A percentile compares a stretch with the other conserved stretches of the same genome.
Conservation (phyloP, 805 yeast species). For the Jamesozyma jinghongensis region DNA sequence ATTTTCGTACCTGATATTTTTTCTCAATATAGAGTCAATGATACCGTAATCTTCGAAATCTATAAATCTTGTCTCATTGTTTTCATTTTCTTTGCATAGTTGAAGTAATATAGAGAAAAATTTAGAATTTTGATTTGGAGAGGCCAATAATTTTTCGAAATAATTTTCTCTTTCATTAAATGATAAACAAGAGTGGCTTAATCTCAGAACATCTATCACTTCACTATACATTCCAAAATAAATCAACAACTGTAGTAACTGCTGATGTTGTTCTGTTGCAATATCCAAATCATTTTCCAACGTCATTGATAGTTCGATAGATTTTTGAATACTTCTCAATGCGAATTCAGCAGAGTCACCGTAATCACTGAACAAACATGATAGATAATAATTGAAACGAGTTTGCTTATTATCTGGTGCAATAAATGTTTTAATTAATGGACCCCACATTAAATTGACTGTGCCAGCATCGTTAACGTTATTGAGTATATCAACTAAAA, state of each 20-base stretch:
- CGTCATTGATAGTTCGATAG: slow-evolving; percentile 19
- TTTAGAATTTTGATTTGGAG: slow-evolving; percentile 9
- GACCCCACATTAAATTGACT: slow-evolving; percentile 15
- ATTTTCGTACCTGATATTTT: slow-evolving; percentile 6
- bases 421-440: slow-evolving; percentile 15
- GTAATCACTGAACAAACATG: slow-evolving; percentile 18
- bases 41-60: slow-evolving; percentile 19
- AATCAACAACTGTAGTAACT: slow-evolving; percentile 21
- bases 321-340: slow-evolving; percentile 21
- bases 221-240: slow-evolving; percentile 22
- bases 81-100: slow-evolving; percentile 7
- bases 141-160: slow-evolving; percentile 13
- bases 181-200: slow-evolving; percentile 19
- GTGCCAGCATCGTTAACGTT: slow-evolving; percentile 1
- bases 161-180: slow-evolving; percentile 16
- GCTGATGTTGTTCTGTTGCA: slow-evolving; percentile 18
- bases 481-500: slow-evolving; percentile 11
- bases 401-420: slow-evolving; percentile 12
- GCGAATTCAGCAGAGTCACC: slow-evolving; percentile 16
- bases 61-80: slow-evolving; percentile 8
- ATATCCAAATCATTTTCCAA: slow-evolving; percentile 7
- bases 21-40: slow-evolving; percentile 17
- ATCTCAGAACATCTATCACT: slow-evolving; percentile 25
- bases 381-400: slow-evolving; percentile 20
- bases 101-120: slow-evolving; percentile 21